Percentiles rank a stretch among this genome's conserved stretches.
phyloP scores from a whole-genome alignment of 352 stramenopile species.

The Phytophthora citricola region DNA sequence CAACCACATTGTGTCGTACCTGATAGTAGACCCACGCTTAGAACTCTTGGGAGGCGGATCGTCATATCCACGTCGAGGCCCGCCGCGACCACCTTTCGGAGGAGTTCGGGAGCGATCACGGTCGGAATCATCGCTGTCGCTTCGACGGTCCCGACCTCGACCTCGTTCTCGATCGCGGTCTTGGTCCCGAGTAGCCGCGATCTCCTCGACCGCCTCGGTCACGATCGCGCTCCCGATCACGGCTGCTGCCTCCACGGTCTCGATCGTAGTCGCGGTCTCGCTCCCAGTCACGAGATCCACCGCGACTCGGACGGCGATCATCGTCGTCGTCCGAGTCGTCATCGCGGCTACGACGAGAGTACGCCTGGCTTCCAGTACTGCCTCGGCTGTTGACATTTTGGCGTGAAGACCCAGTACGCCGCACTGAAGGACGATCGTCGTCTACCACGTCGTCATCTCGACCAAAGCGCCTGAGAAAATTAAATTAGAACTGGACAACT shows the following conservation, averaged over 20 bases:
- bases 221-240: slow-evolving; percentile 27
- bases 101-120: slow-evolving; percentile 39
- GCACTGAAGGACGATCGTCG: slow-evolving; percentile 47
- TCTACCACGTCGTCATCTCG: slow-evolving; percentile 72
- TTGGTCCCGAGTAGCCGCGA: slow-evolving; percentile 41
- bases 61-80: slow-evolving; percentile 39
- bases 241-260: slow-evolving; percentile 41
- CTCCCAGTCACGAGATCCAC: slow-evolving; percentile 43
- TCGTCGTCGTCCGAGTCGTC: slow-evolving; percentile 61
- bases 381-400: slow-evolving; percentile 23
- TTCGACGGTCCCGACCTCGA: slow-evolving; percentile 22
- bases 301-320: slow-evolving; percentile 41
- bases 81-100: slow-evolving; percentile 30
- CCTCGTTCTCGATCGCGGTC: slow-evolving; percentile 39
- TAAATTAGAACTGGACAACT: neutral
- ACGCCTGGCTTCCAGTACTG: slow-evolving; percentile 20
- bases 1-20: slow-evolving; percentile 1
- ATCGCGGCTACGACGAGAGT: slow-evolving; percentile 40
- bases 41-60: slow-evolving; percentile 27
- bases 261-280: slow-evolving; percentile 41
- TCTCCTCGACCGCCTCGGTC: slow-evolving; percentile 47
- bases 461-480: slow-evolving; percentile 63
- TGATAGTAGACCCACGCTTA: slow-evolving; percentile 39
- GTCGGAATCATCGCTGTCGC: slow-evolving; percentile 37
- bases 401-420: slow-evolving; percentile 27